Base-by-base conservation (phyloP, 495 filamentous ascomycete genomes). In the Penicillium daleae region DNA sequence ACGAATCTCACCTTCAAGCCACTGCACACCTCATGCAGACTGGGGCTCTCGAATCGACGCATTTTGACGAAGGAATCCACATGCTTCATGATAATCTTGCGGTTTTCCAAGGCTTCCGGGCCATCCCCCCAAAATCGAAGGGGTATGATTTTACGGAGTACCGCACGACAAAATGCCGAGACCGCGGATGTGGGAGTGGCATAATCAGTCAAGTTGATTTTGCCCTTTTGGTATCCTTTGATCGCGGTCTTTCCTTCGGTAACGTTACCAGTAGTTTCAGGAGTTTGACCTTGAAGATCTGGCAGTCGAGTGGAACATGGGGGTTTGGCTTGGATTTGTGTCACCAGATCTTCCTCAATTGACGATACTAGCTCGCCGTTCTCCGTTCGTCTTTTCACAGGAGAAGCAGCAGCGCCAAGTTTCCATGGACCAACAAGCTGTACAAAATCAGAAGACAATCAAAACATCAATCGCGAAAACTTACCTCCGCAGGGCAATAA, bases 151-250 rank as follows among this genome's bases (percentile, higher is more conserved):
- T 84, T 90, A 12, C 77, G 78, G 6, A 97, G 66, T 4, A 90
- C 87, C 8, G 92, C 88, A 56, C 90, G 87, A 69, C 93, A 97
- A 69, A 96, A 98, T 4, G 94, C 90, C 6, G 95, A 97, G 12
- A 97, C 87, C 22, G 85, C 81, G 0, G 90, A 78, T 4, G 78
- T 60, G 2, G 92, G 84, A 6, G 87, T 93, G 3, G 92, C 90
- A 62, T 92, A 80, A 37, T 91, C 89, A 19, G 87, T 85, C 32
- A 96, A 79, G 55, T 71, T 76, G 39, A 62, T 3, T 26, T 76
- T 73, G 71, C 27, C 57, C 56, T 42, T 59, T 39, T 29, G 61
- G 8, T 44, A 22, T 17, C 19, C 3, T 50, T 39, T 37, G 26
- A 12, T 39, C 37, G 21, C 6, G 5, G 35, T 26, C 33, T 9